These are phyloP conservation scores for Aaosphaeria arxii DNA, from an alignment of 2,329 filamentous ascomycete species.

Conservation along the genomic window DNA sequence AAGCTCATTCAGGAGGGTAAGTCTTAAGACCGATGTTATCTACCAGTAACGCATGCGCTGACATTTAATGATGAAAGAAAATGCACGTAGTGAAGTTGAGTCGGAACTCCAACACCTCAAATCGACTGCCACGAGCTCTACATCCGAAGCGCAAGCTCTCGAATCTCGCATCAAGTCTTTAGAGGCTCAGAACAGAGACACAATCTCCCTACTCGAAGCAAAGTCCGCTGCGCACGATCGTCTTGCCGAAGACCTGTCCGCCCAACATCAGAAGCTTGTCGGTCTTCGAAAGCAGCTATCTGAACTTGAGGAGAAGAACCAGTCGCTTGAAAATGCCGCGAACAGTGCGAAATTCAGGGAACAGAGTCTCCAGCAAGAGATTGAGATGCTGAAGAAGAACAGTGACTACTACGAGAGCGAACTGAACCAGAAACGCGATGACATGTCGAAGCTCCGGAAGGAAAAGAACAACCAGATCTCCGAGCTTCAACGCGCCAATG, in stretches of 20 bases:
- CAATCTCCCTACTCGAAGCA: slow-evolving; percentile 81
- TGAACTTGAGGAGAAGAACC: slow-evolving; percentile 76
- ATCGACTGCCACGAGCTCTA: slow-evolving; percentile 68
- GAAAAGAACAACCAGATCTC: slow-evolving; percentile 90
- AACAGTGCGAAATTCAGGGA: slow-evolving; percentile 86
- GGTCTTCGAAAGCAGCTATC: slow-evolving; percentile 81
- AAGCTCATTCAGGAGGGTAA: slow-evolving; percentile 81
- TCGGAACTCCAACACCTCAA: slow-evolving; percentile 78
- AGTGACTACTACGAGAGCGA: slow-evolving; percentile 92
- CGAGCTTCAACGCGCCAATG: slow-evolving; percentile 82
- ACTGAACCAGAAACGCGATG: slow-evolving; percentile 82
- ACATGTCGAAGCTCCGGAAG: slow-evolving; percentile 86
- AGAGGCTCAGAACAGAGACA: slow-evolving; percentile 89
- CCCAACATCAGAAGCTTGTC: slow-evolving; percentile 84
- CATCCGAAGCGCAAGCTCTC: slow-evolving; percentile 71
- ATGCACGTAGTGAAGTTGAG: slow-evolving; percentile 69
- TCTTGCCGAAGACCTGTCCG: slow-evolving; percentile 79
- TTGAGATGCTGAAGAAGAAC: slow-evolving; percentile 83
- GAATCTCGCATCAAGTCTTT: slow-evolving; percentile 81
- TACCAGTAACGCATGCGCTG: not conserved
- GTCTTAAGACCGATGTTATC: slow-evolving; percentile 13
- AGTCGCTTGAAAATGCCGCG: slow-evolving; percentile 74
- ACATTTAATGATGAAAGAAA: slow-evolving; percentile 57
- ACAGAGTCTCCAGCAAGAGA: slow-evolving; percentile 83
- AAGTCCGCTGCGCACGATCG: slow-evolving; percentile 85